Evolutionary conservation across 2,329 filamentous ascomycete genomes (phyloP).

Genomic region (Penicillium sp.): DNA sequence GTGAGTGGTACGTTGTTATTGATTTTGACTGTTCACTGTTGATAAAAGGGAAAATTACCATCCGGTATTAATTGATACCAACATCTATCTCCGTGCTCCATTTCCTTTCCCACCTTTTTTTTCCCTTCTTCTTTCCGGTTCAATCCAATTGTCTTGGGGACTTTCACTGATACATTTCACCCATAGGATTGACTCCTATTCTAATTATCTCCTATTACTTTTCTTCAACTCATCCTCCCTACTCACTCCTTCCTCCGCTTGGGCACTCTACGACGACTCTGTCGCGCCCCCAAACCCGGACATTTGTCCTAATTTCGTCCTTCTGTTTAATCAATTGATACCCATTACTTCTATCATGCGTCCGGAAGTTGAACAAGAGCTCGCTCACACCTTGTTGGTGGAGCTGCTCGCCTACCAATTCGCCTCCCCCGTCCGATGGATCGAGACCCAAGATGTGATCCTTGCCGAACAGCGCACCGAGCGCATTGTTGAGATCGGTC

Average conservation of each 20-base stretch:
- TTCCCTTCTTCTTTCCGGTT: slow-evolving; percentile 13
- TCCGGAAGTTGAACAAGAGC: slow-evolving; percentile 98
- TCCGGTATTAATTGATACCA: slow-evolving; percentile 21
- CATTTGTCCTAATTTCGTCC: slow-evolving; percentile 19
- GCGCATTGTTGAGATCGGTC: slow-evolving; percentile 95
- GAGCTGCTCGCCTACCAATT: slow-evolving; percentile 99
- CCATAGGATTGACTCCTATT: slow-evolving; percentile 21
- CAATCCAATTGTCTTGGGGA: slow-evolving; percentile 9
- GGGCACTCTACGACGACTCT: slow-evolving; percentile 16
- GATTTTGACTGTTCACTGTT: background rate
- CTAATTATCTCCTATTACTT: slow-evolving; percentile 12
- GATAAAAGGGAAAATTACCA: slow-evolving; percentile 16
- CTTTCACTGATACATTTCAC: slow-evolving; percentile 14
- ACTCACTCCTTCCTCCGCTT: slow-evolving; percentile 6
- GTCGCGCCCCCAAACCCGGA: slow-evolving; percentile 21
- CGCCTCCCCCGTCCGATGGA: slow-evolving; percentile 98
- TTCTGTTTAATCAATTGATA: slow-evolving; percentile 22
- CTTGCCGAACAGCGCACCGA: slow-evolving; percentile 94
- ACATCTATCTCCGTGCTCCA: slow-evolving; percentile 13
- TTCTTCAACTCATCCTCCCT: slow-evolving; percentile 11
- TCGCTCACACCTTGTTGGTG: slow-evolving; percentile 95
- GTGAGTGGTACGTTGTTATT: background rate
- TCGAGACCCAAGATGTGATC: slow-evolving; percentile 99
- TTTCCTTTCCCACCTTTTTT: slow-evolving; percentile 29
- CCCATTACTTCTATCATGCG: slow-evolving; percentile 65